Conservation (phyloP, 495 filamentous ascomycete genomes). For the Cercophora scortea region DNA sequence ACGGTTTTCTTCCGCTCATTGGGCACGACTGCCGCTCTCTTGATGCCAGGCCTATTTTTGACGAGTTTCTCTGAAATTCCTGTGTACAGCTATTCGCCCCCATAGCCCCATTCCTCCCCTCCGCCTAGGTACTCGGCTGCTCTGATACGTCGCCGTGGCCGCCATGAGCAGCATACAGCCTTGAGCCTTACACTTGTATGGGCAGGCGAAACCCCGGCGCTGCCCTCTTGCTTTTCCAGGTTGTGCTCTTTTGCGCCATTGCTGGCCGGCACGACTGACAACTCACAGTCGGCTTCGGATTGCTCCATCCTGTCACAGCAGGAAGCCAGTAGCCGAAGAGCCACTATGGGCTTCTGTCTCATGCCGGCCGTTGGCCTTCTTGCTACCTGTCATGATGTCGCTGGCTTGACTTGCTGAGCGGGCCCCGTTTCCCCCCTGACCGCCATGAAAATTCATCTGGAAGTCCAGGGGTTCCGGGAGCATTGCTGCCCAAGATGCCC, state of each 20-base stretch:
- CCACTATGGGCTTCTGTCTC: background rate
- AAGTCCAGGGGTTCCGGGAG: constrained; percentile 30
- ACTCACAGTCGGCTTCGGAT: background rate
- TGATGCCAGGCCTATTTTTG: constrained; percentile 5
- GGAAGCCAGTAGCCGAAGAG: background rate
- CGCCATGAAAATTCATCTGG: constrained; percentile 3
- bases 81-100: background rate
- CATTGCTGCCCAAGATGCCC: constrained; percentile 43
- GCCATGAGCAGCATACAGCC: background rate
- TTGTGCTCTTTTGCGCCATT: background rate
- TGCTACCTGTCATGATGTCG: constrained; percentile 1
- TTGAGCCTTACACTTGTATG: constrained; percentile 3
- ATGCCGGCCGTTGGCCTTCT: background rate
- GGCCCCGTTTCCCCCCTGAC: background rate
- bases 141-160: constrained; percentile 4
- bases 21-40: constrained; percentile 11
- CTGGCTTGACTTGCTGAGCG: background rate
- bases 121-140: background rate
- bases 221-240: background rate
- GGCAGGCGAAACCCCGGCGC: background rate
- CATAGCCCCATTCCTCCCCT: background rate
- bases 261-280: background rate
- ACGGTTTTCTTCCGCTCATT: constrained; percentile 13
- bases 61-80: background rate
- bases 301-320: background rate